phyloP scores from a whole-genome alignment of 73 alveolate genomes.

The Blepharisma stoltei region DNA sequence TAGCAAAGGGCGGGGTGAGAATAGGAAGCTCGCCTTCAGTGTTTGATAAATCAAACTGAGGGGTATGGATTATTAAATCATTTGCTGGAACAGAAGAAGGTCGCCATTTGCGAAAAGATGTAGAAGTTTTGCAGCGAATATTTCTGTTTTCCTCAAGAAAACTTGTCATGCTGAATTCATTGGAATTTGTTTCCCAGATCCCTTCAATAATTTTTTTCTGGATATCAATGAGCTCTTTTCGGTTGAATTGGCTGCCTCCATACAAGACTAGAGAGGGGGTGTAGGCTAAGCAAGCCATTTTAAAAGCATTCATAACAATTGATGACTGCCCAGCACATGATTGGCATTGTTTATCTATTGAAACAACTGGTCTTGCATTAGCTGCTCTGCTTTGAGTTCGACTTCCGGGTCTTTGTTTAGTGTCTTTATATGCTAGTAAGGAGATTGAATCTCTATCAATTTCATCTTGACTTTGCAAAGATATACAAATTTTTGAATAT shows the following conservation, averaged over 20 bases:
- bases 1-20: too few relatives aligned
- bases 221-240: conserved; percentile 17
- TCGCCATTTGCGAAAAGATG: not conserved
- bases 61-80: not conserved
- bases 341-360: conserved; percentile 55
- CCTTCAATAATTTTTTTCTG: conserved; percentile 25
- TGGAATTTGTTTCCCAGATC: not conserved
- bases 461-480: conserved; percentile 21
- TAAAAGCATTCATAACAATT: conserved; percentile 38
- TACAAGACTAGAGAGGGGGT: conserved; percentile 45
- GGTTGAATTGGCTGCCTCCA: conserved; percentile 24
- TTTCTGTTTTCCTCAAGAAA: not conserved
- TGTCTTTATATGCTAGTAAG: not conserved
- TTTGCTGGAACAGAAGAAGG: not conserved
- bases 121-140: not conserved
- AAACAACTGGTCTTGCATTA: not conserved
- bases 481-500: not conserved
- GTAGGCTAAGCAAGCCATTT: conserved; percentile 65
- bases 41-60: not conserved
- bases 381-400: not conserved
- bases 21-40: not conserved
- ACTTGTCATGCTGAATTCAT: not conserved
- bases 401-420: not conserved
- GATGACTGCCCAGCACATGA: conserved; percentile 57
- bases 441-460: conserved; percentile 21